phyloP scores from a whole-genome alignment of 2,329 filamentous ascomycete genomes.

The Cladosporium austrohemisphaericum region DNA sequence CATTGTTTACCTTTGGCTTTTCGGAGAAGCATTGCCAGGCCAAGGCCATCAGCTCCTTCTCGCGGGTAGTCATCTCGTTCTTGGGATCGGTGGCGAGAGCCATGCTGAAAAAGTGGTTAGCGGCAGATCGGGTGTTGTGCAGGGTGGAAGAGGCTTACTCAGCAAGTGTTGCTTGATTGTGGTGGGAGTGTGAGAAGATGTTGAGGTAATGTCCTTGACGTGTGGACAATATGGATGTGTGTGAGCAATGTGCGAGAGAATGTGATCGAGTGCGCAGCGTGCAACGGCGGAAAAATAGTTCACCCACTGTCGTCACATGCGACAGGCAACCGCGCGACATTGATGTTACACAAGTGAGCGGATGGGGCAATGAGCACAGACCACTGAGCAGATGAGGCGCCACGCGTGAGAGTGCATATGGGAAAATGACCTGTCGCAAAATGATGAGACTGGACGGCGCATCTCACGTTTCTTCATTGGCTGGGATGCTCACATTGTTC shows the following conservation, averaged over 20 bases:
- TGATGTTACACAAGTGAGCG: slow-evolving; percentile 3
- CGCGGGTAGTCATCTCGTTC: slow-evolving; percentile 24
- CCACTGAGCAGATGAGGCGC: background rate
- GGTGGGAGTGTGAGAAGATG: background rate
- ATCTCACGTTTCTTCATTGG: no score
- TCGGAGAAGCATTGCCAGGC: slow-evolving; percentile 29
- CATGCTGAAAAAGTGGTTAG: background rate
- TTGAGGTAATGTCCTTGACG: background rate
- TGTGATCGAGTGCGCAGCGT: no score
- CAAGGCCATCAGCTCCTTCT: slow-evolving; percentile 24
- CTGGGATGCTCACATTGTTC: no score
- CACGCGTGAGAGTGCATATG: background rate
- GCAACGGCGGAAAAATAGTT: background rate
- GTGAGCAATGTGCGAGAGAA: background rate
- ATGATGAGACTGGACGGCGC: background rate
- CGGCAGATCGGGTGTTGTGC: no score
- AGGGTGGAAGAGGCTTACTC: background rate
- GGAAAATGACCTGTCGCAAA: slow-evolving; percentile 3
- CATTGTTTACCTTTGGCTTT: slow-evolving; percentile 26
- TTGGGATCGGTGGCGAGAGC: background rate
- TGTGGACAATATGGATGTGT: background rate
- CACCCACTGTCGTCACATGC: background rate
- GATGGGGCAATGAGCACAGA: background rate
- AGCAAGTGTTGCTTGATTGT: no score
- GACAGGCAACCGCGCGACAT: slow-evolving; percentile 1